Conservation (phyloP, 2,329 filamentous ascomycete species). For the Epicoccum nigrum region DNA sequence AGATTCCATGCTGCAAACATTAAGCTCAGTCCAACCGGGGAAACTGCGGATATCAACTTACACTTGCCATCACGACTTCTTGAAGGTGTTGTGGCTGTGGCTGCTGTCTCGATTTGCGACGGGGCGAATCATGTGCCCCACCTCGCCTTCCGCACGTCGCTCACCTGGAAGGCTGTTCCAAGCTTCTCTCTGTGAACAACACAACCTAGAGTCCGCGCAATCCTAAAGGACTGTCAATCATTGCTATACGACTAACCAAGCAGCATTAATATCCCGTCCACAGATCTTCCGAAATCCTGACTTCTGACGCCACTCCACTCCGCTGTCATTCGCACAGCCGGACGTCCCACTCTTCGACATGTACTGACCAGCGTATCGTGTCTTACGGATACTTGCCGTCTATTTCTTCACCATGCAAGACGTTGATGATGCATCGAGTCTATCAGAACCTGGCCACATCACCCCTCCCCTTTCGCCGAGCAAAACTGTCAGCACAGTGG, state of each 20-base stretch:
- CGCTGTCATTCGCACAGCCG: constrained; percentile 9
- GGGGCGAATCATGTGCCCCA: constrained; percentile 37
- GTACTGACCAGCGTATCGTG: constrained; percentile 17
- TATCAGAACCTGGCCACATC: constrained; percentile 25
- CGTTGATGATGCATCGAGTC: constrained; percentile 24
- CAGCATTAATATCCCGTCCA: constrained; percentile 36
- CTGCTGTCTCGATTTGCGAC: constrained; percentile 23
- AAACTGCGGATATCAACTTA: constrained; percentile 29
- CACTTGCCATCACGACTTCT: constrained; percentile 48
- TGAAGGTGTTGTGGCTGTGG: constrained; percentile 16
- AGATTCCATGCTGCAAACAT: constrained; percentile 76
- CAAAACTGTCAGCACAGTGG: constrained; percentile 43
- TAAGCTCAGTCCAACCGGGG: constrained; percentile 19
- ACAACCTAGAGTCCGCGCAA: constrained; percentile 19
- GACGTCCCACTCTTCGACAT: constrained; percentile 35
- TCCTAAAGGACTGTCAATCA: constrained; percentile 31
- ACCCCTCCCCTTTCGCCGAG: constrained; percentile 45
- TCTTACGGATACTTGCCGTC: constrained; percentile 9
- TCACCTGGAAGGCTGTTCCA: constrained; percentile 22
- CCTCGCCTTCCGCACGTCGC: constrained; percentile 31
- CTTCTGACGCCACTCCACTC: constrained; percentile 2
- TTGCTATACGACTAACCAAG: constrained; percentile 41
- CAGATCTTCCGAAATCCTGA: constrained; percentile 17
- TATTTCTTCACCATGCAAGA: constrained; percentile 29
- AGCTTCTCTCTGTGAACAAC: constrained; percentile 18